Evolutionary conservation across 192 early-diverging fungal genomes (phyloP).

Genomic region (Coemansia sp.): DNA sequence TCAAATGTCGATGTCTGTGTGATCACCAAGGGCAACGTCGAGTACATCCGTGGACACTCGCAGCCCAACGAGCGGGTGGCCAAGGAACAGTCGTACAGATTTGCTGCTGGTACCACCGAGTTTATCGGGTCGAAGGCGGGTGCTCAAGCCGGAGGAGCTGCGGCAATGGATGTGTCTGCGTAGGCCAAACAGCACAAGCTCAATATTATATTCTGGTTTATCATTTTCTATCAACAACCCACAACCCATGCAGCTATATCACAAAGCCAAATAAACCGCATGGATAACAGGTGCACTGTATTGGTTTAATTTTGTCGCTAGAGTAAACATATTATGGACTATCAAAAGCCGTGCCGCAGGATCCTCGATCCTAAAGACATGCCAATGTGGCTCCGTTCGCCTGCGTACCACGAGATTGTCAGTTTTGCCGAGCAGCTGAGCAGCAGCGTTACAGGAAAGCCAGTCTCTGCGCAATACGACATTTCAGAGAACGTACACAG

Average conservation of each 20-base stretch:
- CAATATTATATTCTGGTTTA: not conserved
- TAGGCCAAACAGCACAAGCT: constrained; percentile 2
- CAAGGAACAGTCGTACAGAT: constrained; percentile 86
- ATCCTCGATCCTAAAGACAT: constrained; percentile 63
- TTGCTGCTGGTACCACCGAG: constrained; percentile 48
- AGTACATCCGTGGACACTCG: constrained; percentile 81
- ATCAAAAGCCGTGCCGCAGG: constrained; percentile 54
- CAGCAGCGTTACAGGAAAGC: constrained; percentile 65
- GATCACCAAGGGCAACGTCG: constrained; percentile 81
- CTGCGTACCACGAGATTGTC: constrained; percentile 68
- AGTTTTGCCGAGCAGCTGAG: constrained; percentile 76
- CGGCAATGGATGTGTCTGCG: constrained; percentile 48
- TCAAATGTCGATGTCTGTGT: constrained; percentile 94
- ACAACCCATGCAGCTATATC: not conserved
- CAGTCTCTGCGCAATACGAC: constrained; percentile 56
- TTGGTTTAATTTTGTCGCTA: not conserved
- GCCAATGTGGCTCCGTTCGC: constrained; percentile 58
- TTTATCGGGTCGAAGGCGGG: constrained; percentile 18
- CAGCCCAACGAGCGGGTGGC: constrained; percentile 84
- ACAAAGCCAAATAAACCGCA: not conserved
- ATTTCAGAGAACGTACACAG: constrained; percentile 57
- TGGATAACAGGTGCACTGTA: too few species aligned
- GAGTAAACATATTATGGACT: constrained; percentile 5
- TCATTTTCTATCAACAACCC: not conserved
- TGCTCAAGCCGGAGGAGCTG: constrained; percentile 12